Percentiles rank a stretch among this genome's conserved stretches.
Evolutionary conservation across 371 early-diverging fungal species (phyloP).

Genomic region (Mucor saturninus): DNA sequence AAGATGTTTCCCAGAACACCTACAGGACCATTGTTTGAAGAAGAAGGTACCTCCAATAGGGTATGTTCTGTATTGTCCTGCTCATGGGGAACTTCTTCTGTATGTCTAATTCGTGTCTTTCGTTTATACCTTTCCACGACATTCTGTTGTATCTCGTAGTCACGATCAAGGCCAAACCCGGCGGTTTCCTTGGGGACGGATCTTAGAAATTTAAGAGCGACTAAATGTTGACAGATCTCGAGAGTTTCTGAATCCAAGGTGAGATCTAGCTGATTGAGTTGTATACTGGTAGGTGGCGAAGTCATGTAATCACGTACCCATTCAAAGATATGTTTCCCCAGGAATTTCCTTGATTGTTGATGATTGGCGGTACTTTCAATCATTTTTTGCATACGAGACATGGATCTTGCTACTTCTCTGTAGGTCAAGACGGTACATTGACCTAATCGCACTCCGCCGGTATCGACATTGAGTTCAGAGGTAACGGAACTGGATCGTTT

Average conservation of each 20-base stretch:
- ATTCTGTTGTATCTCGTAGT: constrained; percentile 23
- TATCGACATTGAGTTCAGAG: constrained; percentile 24
- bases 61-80: not conserved
- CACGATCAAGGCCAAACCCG: not conserved
- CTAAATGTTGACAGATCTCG: constrained; percentile 22
- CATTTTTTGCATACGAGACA: constrained; percentile 20
- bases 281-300: constrained; percentile 1
- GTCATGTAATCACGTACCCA: constrained; percentile 20
- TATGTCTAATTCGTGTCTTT: constrained; percentile 15
- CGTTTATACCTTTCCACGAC: constrained; percentile 20
- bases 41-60: constrained; percentile 13
- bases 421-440: constrained; percentile 21
- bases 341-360: not conserved
- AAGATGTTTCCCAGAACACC: constrained; percentile 4
- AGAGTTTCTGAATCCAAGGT: constrained; percentile 2
- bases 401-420: constrained; percentile 13
- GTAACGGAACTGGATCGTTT: constrained; percentile 24
- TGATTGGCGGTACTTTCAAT: not conserved
- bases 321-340: constrained; percentile 19
- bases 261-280: not conserved
- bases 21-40: not conserved
- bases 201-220: constrained; percentile 15
- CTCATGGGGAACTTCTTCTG: not conserved
- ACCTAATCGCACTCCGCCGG: constrained; percentile 19
- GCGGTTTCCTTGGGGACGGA: constrained; percentile 6